Percentiles rank a stretch among this genome's conserved stretches.
phyloP scores from a whole-genome alignment of 2,329 filamentous ascomycete genomes.

The Knoxdaviesia proteae region DNA sequence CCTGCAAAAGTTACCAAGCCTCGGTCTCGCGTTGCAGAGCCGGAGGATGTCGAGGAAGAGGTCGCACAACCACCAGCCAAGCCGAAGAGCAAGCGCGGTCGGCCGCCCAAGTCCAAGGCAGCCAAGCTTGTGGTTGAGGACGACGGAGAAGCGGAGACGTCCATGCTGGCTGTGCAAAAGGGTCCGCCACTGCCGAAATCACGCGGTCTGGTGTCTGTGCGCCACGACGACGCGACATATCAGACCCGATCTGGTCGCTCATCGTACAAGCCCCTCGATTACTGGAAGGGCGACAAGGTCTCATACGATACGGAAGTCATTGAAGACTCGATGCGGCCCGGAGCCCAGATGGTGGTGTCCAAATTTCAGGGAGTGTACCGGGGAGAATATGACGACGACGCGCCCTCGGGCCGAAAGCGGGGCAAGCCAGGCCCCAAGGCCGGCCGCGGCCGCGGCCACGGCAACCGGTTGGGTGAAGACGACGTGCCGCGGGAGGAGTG shows the following conservation, averaged over 20 bases:
- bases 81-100: slow-evolving; percentile 6
- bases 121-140: background rate
- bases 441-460: background rate
- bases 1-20: slow-evolving; percentile 1
- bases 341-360: slow-evolving; percentile 33
- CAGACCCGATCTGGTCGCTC: slow-evolving; percentile 53
- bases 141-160: slow-evolving; percentile 23
- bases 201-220: slow-evolving; percentile 31
- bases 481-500: slow-evolving; percentile 43
- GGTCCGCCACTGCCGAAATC: slow-evolving; percentile 34
- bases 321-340: slow-evolving; percentile 19
- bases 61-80: slow-evolving; percentile 7
- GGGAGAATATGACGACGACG: slow-evolving; percentile 34
- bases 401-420: slow-evolving; percentile 10
- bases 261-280: slow-evolving; percentile 60
- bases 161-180: slow-evolving; percentile 25
- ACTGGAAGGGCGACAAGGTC: slow-evolving; percentile 68
- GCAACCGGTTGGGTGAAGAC: slow-evolving; percentile 7
- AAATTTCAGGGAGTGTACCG: slow-evolving; percentile 62
- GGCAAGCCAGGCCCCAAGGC: slow-evolving; percentile 2
- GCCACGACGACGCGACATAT: slow-evolving; percentile 26
- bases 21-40: slow-evolving; percentile 5
- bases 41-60: slow-evolving; percentile 9
- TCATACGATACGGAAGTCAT: no score
- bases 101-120: slow-evolving; percentile 8